Evolutionary conservation across 1,284 basidiomycete genomes (phyloP).

Genomic region (Malassezia sympodialis): DNA sequence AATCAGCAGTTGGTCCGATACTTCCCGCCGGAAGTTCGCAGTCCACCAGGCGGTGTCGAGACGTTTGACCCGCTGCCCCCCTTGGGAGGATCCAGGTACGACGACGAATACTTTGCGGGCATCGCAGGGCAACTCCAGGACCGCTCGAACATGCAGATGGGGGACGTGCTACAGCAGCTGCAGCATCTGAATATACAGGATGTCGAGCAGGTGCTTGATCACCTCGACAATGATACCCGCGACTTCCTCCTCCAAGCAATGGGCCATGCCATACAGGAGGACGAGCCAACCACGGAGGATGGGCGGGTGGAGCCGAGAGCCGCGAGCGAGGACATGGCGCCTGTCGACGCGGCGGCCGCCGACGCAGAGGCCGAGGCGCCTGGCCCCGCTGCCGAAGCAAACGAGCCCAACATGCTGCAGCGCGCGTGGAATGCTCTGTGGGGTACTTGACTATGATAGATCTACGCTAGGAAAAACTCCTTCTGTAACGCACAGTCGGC

Average conservation of each 20-base stretch:
- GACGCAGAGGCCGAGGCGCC: background rate
- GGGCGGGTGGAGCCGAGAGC: background rate
- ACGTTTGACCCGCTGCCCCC: conserved; percentile 44
- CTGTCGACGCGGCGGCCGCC: background rate
- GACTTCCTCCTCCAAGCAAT: conserved; percentile 1
- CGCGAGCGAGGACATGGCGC: background rate
- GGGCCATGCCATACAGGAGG: background rate
- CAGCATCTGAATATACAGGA: conserved; percentile 8
- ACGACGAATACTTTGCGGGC: conserved; percentile 37
- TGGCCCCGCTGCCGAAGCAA: too few species aligned
- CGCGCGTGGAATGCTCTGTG: conserved; percentile 15
- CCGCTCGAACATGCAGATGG: background rate
- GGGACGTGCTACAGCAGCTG: conserved; percentile 7
- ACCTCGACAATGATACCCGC: conserved; percentile 35
- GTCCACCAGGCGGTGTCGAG: conserved; percentile 27
- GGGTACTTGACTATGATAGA: conserved; percentile 1
- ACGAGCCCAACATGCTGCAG: conserved; percentile 6
- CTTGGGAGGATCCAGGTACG: conserved; percentile 24
- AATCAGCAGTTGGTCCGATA: conserved; percentile 35
- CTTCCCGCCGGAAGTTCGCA: conserved; percentile 31
- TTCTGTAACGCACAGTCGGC: conserved; percentile 77
- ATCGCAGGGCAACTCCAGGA: conserved; percentile 19
- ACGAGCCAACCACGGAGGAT: background rate
- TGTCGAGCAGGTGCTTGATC: conserved; percentile 23
- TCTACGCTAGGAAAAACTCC: conserved; percentile 59